Conservation (phyloP, 768 basidiomycete genomes). For the Podaxis carcinomalis region DNA sequence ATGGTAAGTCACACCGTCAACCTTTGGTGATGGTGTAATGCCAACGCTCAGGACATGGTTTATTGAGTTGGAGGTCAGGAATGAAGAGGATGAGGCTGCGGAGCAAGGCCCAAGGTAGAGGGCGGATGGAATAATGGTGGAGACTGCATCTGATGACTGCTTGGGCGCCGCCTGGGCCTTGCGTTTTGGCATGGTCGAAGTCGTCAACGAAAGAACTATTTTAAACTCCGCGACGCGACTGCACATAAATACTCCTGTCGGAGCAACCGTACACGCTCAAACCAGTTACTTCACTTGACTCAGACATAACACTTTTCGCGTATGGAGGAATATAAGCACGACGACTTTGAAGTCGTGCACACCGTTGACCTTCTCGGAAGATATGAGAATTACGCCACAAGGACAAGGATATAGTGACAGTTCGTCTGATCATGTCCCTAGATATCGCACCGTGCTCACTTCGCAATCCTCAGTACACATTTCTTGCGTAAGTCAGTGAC, state of each 20-base stretch:
- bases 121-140: conserved; percentile 21
- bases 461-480: neutral
- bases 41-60: conserved; percentile 40
- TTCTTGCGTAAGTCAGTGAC: neutral
- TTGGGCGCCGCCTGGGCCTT: neutral
- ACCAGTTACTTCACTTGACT: neutral
- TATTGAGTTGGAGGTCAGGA: conserved; percentile 29
- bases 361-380: neutral
- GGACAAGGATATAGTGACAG: neutral
- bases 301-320: neutral
- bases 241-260: neutral
- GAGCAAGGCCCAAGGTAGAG: conserved; percentile 40
- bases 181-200: neutral
- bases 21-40: conserved; percentile 22
- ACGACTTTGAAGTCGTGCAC: neutral
- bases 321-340: neutral
- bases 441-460: neutral
- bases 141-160: conserved; percentile 14
- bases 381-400: neutral
- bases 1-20: conserved; percentile 31
- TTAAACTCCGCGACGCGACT: neutral
- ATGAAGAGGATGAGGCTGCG: conserved; percentile 29
- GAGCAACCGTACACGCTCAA: too few relatives aligned
- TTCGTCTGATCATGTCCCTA: neutral
- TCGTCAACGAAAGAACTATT: neutral